Evolutionary conservation across 441 rosid genomes (phyloP), one percentile per base, ranked within the genome.

Genomic region (Macaranga tanarius): DNA sequence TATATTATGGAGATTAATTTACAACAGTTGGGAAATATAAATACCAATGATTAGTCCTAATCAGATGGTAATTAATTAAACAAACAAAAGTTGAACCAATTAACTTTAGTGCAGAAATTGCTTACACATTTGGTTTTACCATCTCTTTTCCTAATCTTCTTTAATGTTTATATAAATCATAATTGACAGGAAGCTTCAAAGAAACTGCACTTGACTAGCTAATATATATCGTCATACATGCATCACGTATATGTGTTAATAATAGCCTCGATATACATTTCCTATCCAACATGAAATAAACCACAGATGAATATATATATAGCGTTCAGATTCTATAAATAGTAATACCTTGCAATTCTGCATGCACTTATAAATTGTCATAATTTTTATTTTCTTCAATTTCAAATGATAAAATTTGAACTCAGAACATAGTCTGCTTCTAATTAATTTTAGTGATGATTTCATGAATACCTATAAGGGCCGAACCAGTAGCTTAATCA

Each of bases 51-150:
- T 65, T 65, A 47, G 71, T 65, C 65, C 31, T 20, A 47, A 42
- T 73, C 63, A 28, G 59, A 73, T 28, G 65, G 65, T 62, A 50
- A 62, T 52, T 62, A 50, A 62, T 52, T 23, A 2, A 64, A 15
- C 52, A 42, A 44, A 25, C 51, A 44, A 61, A 62, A 13, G 62
- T 72, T 54, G 48, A 65, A 62, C 48, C 42, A 63, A 11, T 64
- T 7, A 42, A 42, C 12, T 44, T 57, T 22, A n/a, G 12, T 5
- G 2, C 16, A 3, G 28, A 52, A 50, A 31, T 48, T n/a, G n/a
- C n/a, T n/a, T 31, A 28, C 31, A 12, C 31, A 34, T 62, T 34
- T 62, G 15, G 23, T 34, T 38, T 15, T 20, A 19, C 16, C 63
- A 56, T 55, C 20, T 69, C 57, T 47, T 23, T 26, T 25, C 54